Evolutionary conservation across 345 rosid genomes (phyloP), one percentile per base, ranked within the genome.

Genomic region (Nephelium lappaceum): DNA sequence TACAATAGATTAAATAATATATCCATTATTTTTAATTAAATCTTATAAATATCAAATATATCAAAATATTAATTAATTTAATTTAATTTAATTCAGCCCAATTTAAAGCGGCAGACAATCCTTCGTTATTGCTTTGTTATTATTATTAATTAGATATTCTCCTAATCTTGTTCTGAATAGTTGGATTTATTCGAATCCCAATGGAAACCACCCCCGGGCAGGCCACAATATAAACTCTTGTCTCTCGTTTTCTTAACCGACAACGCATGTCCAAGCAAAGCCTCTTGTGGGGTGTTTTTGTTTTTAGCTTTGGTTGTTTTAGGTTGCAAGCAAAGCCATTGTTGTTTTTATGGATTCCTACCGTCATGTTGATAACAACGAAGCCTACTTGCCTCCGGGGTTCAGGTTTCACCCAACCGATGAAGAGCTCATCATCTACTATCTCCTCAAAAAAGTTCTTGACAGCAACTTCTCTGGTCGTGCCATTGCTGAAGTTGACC

Each of bases 391-490:
- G 75, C 98, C 98, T 10, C 98, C 98, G 38, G 98, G 98, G 7
- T 95, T 93, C 81, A 83, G 98, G 21, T 95, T 95, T 78, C 98
- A 95, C 87, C 98, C 98, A 0, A 93, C 97, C 11, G 98, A 95
- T 69, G 98, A 95, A 79, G 98, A 95, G 86, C 95, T 95, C 42
- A 90, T 95, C 71, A 93, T 97, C n/a, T 90, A 81, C 83, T 95
- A 95, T 69, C 92, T 95, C 18, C 91, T 93, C 38, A 89, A 85
- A 87, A 95, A 95, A 66, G 98, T 95, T 67, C 88, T 91, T 10
- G 97, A 95, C 76, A 79, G 91, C 74, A 85, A 64, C 78, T 95
- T 95, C 89, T 69, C 93, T 1, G 90, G 94, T 38, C 82, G 91
- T 1, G 98, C 98, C 62, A 90, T 95, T 66, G 92, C 98, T 18